These are phyloP conservation scores for Murraya koenigii DNA, from an alignment of 345 rosid species.

Conservation along the genomic window DNA sequence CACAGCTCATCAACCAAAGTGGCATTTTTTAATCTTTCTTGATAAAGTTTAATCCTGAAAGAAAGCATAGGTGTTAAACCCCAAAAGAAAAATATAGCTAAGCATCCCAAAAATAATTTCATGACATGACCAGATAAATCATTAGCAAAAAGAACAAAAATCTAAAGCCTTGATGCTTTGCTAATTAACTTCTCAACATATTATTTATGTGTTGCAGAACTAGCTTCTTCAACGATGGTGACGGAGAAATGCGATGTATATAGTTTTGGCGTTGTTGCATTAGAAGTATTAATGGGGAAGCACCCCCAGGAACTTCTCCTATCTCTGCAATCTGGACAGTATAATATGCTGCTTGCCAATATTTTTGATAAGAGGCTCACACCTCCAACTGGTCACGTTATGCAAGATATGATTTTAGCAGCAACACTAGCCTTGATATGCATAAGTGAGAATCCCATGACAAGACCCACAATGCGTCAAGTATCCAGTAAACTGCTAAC, in stretches of 20 bases:
- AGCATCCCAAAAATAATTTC: background rate
- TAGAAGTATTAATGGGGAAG: slow-evolving; percentile 37
- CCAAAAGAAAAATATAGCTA: background rate
- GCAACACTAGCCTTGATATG: slow-evolving; percentile 16
- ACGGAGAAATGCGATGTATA: slow-evolving; percentile 44
- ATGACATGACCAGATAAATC: background rate
- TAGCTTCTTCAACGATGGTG: slow-evolving; percentile 36
- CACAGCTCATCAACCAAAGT: background rate
- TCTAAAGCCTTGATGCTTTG: background rate
- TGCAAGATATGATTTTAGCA: slow-evolving; percentile 14
- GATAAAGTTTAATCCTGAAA: background rate
- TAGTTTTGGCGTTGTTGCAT: slow-evolving; percentile 39
- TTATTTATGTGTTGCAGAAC: slow-evolving; percentile 27
- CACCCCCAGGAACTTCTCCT: slow-evolving; percentile 36
- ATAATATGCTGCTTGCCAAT: slow-evolving; percentile 12
- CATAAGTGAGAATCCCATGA: slow-evolving; percentile 8
- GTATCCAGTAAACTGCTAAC: slow-evolving; percentile 10
- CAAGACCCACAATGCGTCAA: slow-evolving; percentile 20
- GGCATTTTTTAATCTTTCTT: background rate
- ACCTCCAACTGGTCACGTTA: slow-evolving; percentile 13
- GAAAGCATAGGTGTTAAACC: background rate
- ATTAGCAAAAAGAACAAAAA: background rate
- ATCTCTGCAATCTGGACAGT: slow-evolving; percentile 8
- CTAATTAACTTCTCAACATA: background rate
- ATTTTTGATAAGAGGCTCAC: slow-evolving; percentile 13